These are phyloP conservation scores for Rhodomyrtus tomentosa DNA, from an alignment of 345 rosid genomes.

Conservation along the genomic window DNA sequence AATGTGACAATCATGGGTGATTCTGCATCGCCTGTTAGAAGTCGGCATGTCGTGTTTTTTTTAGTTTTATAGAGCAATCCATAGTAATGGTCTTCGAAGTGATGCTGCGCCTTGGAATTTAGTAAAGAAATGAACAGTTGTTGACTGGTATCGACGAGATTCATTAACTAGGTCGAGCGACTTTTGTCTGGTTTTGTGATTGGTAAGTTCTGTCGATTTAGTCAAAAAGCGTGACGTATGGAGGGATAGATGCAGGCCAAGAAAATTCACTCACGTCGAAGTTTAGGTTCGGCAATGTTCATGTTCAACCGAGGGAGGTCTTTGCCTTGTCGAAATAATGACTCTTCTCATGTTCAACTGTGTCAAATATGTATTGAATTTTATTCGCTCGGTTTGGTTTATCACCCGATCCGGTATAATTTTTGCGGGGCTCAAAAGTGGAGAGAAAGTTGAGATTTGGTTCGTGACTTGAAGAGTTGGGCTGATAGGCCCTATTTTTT, in stretches of 20 bases:
- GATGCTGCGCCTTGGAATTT: neutral
- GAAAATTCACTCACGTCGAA: neutral
- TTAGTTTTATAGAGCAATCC: neutral
- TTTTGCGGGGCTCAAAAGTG: no score
- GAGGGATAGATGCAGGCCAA: neutral
- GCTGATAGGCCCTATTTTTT: no score
- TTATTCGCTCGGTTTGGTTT: no score
- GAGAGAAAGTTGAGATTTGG: no score
- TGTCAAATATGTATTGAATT: no score
- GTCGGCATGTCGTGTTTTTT: neutral
- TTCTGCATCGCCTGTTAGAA: neutral
- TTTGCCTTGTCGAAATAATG: neutral
- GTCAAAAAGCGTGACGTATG: neutral
- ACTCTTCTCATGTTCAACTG: neutral
- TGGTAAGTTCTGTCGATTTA: neutral
- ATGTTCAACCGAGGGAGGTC: neutral
- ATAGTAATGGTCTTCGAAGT: neutral
- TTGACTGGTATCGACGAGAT: neutral
- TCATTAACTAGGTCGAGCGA: neutral
- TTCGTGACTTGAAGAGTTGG: no score
- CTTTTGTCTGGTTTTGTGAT: neutral
- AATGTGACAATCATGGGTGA: neutral
- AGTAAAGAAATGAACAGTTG: neutral
- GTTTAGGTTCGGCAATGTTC: neutral
- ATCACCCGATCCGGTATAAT: no score